phyloP scores from a whole-genome alignment of 2,329 filamentous ascomycete genomes.

The Aspergillus brunneoviolaceus region DNA sequence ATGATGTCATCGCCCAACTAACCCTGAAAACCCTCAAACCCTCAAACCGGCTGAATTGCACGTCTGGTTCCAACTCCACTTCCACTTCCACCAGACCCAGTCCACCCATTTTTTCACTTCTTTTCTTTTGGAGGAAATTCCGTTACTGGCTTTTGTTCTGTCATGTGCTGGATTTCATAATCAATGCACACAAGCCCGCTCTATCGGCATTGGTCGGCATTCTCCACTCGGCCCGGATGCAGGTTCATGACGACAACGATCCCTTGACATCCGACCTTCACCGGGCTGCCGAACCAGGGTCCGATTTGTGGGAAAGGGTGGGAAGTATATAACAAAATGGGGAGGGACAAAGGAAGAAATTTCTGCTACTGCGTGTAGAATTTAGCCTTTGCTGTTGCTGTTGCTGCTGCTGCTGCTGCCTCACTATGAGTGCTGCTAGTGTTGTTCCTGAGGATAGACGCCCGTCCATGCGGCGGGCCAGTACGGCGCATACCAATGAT shows the following conservation, averaged over 20 bases:
- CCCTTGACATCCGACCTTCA: background rate
- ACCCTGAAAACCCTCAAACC: background rate
- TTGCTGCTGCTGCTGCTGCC: background rate
- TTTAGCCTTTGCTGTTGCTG: background rate
- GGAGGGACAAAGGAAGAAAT: background rate
- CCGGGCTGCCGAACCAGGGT: background rate
- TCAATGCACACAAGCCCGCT: background rate
- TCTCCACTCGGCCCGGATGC: constrained; percentile 1
- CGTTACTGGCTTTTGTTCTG: background rate
- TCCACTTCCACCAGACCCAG: too few relatives aligned
- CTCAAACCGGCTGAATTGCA: background rate
- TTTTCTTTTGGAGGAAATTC: background rate
- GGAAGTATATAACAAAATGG: background rate
- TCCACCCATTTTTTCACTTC: background rate
- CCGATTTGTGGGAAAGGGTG: background rate
- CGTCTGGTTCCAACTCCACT: background rate
- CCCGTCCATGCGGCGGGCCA: constrained; percentile 15
- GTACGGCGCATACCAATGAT: constrained; percentile 25
- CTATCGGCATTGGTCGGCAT: background rate
- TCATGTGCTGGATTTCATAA: background rate
- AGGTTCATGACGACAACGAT: constrained; percentile 19
- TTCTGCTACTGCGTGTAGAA: too few relatives aligned
- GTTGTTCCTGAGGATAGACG: background rate
- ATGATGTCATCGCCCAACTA: constrained; percentile 3
- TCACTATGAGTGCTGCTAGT: background rate